These are phyloP conservation scores for Areca catechu DNA, from an alignment of 176 grass and related monocot genomes.

Conservation along the genomic window DNA sequence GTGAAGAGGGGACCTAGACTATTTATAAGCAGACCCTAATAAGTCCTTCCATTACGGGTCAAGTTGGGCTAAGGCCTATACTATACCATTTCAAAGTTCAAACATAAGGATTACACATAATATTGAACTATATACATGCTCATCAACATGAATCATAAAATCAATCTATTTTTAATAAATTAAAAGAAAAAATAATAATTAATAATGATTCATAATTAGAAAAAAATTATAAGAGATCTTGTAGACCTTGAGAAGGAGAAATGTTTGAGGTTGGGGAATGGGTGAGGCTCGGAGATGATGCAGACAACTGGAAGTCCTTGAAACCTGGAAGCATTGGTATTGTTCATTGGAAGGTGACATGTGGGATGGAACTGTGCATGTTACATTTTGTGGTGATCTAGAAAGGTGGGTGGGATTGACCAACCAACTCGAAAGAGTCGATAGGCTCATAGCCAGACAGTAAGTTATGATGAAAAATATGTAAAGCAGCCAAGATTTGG, in stretches of 20 bases:
- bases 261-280: slow-evolving; percentile 77
- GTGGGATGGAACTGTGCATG: slow-evolving; percentile 84
- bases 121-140: too few species aligned
- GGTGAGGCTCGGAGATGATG: slow-evolving; percentile 58
- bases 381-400: slow-evolving; percentile 87
- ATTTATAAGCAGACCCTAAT: too few species aligned
- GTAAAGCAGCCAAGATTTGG: slow-evolving; percentile 91
- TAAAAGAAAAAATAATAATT: too few species aligned
- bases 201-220: too few species aligned
- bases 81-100: too few species aligned
- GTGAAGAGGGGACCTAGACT: too few species aligned
- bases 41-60: too few species aligned
- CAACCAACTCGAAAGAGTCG: slow-evolving; percentile 51
- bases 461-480: slow-evolving; percentile 58
- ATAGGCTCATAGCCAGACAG: slow-evolving; percentile 65
- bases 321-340: slow-evolving; percentile 81
- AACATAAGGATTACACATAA: too few species aligned
- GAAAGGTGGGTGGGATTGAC: slow-evolving; percentile 83
- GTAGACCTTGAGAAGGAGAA: slow-evolving; percentile 83
- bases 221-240: too few species aligned
- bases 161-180: too few species aligned
- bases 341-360: slow-evolving; percentile 70
- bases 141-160: too few species aligned
- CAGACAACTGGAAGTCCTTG: slow-evolving; percentile 65
- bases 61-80: too few species aligned